These are phyloP conservation scores for Metschnikowia colocasiae DNA, from an alignment of 805 yeast species.

Conservation along the genomic window DNA sequence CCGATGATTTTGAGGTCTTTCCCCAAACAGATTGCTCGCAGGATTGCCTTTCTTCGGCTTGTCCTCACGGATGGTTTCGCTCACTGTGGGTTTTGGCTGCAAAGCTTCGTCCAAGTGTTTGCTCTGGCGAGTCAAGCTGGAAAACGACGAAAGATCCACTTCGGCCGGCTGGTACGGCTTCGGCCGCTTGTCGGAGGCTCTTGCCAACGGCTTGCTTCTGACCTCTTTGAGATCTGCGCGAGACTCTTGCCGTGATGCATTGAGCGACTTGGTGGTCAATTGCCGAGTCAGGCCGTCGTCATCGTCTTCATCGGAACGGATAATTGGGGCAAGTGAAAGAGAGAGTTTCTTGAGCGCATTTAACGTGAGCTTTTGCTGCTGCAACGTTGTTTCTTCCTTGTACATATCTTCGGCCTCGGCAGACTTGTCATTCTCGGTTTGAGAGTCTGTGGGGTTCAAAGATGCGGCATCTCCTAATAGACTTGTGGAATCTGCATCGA, in stretches of 20 bases:
- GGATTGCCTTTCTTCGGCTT: background rate
- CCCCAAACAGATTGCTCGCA: background rate
- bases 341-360: conserved; percentile 43
- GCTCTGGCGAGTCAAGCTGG: conserved; percentile 42
- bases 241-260: conserved; percentile 6
- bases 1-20: background rate
- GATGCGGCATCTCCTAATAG: background rate
- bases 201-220: conserved; percentile 1
- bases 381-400: conserved; percentile 35
- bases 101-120: conserved; percentile 7
- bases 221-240: background rate
- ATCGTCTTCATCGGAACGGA: conserved; percentile 25
- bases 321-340: conserved; percentile 39
- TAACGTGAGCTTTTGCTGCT: conserved; percentile 41
- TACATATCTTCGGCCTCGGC: conserved; percentile 25
- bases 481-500: background rate
- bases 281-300: conserved; percentile 13
- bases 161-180: conserved; percentile 45
- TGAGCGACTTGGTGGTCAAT: conserved; percentile 13
- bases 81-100: background rate
- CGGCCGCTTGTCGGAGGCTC: conserved; percentile 4
- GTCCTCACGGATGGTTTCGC: background rate
- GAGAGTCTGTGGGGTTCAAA: background rate
- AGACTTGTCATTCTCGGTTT: background rate
- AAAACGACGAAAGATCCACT: conserved; percentile 42